Conservation (phyloP, 768 basidiomycete species). For the Boletellus ananiceps region DNA sequence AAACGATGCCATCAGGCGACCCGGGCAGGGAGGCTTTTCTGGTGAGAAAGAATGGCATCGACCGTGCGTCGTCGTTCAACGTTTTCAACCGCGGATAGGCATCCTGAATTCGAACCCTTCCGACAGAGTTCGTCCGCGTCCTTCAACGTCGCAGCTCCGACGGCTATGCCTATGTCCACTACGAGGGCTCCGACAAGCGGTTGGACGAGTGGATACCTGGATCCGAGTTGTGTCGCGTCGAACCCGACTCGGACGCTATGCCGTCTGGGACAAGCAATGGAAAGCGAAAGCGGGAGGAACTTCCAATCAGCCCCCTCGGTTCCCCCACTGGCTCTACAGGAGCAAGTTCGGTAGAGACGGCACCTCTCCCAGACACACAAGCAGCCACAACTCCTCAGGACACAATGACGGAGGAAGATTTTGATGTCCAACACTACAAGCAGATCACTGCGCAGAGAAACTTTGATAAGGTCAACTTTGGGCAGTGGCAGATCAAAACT, state of each 20-base stretch:
- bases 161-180: constrained; percentile 67
- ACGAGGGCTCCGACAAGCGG: constrained; percentile 62
- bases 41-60: constrained; percentile 32
- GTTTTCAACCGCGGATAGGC: constrained; percentile 8
- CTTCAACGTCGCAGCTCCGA: constrained; percentile 42
- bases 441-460: constrained; percentile 69
- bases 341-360: constrained; percentile 14
- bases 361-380: constrained; percentile 10
- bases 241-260: constrained; percentile 17
- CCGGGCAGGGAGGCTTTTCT: constrained; percentile 12
- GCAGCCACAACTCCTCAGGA: constrained; percentile 23
- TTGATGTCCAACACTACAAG: constrained; percentile 63
- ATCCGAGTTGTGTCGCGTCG: constrained; percentile 31
- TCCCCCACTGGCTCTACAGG: constrained; percentile 24
- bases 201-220: constrained; percentile 71
- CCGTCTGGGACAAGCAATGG: constrained; percentile 25
- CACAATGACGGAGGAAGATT: constrained; percentile 63
- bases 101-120: constrained; percentile 9
- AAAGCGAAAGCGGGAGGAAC: constrained; percentile 29
- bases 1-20: constrained; percentile 7
- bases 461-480: constrained; percentile 84
- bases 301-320: constrained; percentile 10
- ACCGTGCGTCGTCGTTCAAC: constrained; percentile 31
- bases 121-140: constrained; percentile 45
- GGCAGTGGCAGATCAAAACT: constrained; percentile 81